Percentiles rank a stretch among this genome's conserved stretches.
Conservation (phyloP, 495 filamentous ascomycete species). For the Stereocaulon alpinum region DNA sequence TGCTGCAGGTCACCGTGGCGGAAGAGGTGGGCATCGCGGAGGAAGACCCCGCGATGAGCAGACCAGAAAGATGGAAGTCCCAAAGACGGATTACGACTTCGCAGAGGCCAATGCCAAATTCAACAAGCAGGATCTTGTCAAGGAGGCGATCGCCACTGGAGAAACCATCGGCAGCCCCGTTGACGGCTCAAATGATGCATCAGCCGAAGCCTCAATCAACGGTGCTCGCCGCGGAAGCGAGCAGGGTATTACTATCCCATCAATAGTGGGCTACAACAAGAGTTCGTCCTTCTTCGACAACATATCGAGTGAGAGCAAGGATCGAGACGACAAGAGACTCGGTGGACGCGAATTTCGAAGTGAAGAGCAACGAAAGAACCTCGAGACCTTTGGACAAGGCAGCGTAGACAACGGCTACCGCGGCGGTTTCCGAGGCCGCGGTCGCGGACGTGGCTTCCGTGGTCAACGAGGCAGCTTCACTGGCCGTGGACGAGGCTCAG, state of each 20-base stretch:
- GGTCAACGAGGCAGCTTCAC: constrained; percentile 42
- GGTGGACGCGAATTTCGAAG: constrained; percentile 87
- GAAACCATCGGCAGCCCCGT: constrained; percentile 52
- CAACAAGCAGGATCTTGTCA: constrained; percentile 91
- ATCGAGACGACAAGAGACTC: constrained; percentile 67
- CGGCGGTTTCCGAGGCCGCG: constrained; percentile 51
- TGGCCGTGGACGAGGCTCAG: constrained; percentile 37
- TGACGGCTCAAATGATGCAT: constrained; percentile 27
- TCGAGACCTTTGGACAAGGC: constrained; percentile 97
- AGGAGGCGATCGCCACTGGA: constrained; percentile 75
- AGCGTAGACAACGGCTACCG: constrained; percentile 82
- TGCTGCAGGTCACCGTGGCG: constrained; percentile 46
- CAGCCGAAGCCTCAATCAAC: constrained; percentile 25
- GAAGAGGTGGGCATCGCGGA: constrained; percentile 43
- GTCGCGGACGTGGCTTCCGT: constrained; percentile 59
- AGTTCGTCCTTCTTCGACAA: constrained; percentile 89
- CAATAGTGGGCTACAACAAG: constrained; percentile 65
- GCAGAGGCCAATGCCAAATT: constrained; percentile 89
- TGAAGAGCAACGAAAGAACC: constrained; percentile 88
- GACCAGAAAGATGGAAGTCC: constrained; percentile 70
- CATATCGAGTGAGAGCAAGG: constrained; percentile 85
- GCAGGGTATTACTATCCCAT: constrained; percentile 31
- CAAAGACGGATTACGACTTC: constrained; percentile 87
- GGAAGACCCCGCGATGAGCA: constrained; percentile 38
- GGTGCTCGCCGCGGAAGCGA: constrained; percentile 28